A percentile compares a stretch with the other conserved stretches of the same genome.
These are phyloP conservation scores for Phytopythium litorale DNA, from an alignment of 352 stramenopile genomes.

Conservation along the genomic window DNA sequence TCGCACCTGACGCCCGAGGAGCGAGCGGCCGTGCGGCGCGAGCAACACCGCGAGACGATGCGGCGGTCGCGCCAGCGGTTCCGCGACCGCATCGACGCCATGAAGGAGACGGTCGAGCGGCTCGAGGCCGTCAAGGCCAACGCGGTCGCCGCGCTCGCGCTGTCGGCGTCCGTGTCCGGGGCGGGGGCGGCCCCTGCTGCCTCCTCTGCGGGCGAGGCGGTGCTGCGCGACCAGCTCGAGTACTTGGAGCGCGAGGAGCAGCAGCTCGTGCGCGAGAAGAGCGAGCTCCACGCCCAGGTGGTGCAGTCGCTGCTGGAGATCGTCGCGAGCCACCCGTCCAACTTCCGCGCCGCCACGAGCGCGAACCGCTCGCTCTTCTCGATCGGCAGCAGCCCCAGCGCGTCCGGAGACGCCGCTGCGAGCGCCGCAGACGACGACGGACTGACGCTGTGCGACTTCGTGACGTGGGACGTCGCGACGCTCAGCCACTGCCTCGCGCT, in stretches of 20 bases:
- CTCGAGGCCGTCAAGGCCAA: constrained; percentile 17
- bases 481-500: constrained; percentile 27
- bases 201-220: neutral
- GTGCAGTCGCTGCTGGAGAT: constrained; percentile 28
- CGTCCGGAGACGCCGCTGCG: neutral
- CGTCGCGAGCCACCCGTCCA: constrained; percentile 16
- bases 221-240: constrained; percentile 17
- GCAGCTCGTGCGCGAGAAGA: constrained; percentile 22
- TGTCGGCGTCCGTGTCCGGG: neutral
- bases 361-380: neutral
- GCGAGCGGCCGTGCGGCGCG: constrained; percentile 14
- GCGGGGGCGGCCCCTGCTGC: neutral
- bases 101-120: constrained; percentile 23
- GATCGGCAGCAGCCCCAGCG: neutral
- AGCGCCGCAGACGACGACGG: neutral
- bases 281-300: constrained; percentile 24
- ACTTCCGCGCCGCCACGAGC: constrained; percentile 10
- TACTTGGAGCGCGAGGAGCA: constrained; percentile 19
- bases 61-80: constrained; percentile 29
- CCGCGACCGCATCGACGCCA: constrained; percentile 24
- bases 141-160: constrained; percentile 8
- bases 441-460: constrained; percentile 32
- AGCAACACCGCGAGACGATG: constrained; percentile 32
- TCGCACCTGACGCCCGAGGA: constrained; percentile 16
- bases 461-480: constrained; percentile 27